phyloP scores from a whole-genome alignment of 495 filamentous ascomycete species.

The Aspergillus olivimuriae region DNA sequence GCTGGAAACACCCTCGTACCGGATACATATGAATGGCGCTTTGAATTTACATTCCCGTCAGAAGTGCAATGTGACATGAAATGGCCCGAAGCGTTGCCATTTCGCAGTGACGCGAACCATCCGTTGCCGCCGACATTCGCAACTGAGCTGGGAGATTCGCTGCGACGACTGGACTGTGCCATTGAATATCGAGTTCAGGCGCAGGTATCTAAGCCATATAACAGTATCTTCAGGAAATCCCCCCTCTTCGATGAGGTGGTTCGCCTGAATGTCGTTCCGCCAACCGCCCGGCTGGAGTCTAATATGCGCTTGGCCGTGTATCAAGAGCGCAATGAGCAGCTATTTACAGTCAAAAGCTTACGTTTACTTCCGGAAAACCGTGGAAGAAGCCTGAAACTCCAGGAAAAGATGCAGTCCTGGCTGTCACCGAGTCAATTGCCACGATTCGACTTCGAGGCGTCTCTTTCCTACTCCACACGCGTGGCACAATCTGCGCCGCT shows the following conservation, averaged over 20 bases:
- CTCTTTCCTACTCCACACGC: conserved; percentile 4
- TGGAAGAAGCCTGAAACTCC: conserved; percentile 1
- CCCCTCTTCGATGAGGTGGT: conserved; percentile 2
- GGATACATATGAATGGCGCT: conserved; percentile 11
- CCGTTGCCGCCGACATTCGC: conserved; percentile 9
- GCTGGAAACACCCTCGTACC: conserved; percentile 4
- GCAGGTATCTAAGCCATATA: conserved; percentile 4
- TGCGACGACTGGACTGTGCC: conserved; percentile 5
- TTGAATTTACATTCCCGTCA: conserved; percentile 8
- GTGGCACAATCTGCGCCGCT: conserved; percentile 6
- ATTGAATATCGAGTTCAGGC: conserved; percentile 11
- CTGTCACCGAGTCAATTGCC: conserved; percentile 5
- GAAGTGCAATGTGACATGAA: background rate
- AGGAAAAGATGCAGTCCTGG: conserved; percentile 10
- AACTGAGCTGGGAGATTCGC: background rate
- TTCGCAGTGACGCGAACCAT: conserved; percentile 9
- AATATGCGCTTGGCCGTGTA: background rate
- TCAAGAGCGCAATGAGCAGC: background rate
- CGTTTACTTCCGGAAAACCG: conserved; percentile 8
- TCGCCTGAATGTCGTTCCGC: conserved; percentile 5
- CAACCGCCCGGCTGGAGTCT: background rate
- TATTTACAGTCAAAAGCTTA: conserved; percentile 9
- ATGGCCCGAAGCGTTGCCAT: conserved; percentile 8
- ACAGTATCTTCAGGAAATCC: conserved; percentile 1
- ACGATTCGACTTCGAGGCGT: conserved; percentile 8